Evolutionary conservation across 192 early-diverging fungal species (phyloP).

Genomic region (Rhizophagus prolifer): DNA sequence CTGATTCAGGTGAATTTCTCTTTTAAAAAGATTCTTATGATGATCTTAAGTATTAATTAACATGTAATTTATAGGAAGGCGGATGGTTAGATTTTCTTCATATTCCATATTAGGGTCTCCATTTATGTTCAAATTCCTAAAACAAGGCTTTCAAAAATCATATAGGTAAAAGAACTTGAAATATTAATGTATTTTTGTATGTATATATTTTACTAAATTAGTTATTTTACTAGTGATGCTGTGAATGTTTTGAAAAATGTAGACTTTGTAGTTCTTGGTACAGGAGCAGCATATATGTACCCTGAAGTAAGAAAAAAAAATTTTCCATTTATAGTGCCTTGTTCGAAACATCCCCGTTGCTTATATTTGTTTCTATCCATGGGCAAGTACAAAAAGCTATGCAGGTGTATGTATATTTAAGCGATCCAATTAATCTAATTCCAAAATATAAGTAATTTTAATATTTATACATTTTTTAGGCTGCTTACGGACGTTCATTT

Average conservation of each 20-base stretch:
- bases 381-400: slow-evolving; percentile 2
- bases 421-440: background rate
- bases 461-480: background rate
- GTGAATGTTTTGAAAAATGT: background rate
- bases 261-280: slow-evolving; percentile 12
- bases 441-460: background rate
- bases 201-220: background rate
- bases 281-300: slow-evolving; percentile 8
- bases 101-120: background rate
- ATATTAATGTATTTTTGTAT: background rate
- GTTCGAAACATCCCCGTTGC: slow-evolving; percentile 1
- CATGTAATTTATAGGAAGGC: background rate
- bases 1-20: slow-evolving; percentile 3
- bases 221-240: background rate
- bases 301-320: slow-evolving; percentile 9
- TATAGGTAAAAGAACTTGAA: background rate
- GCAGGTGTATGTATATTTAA: slow-evolving; percentile 1
- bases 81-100: background rate
- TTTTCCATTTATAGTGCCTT: background rate
- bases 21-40: background rate
- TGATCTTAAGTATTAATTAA: background rate
- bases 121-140: background rate
- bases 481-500: slow-evolving; percentile 6
- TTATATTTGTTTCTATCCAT: slow-evolving; percentile 14
- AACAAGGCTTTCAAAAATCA: slow-evolving; percentile 17